Evolutionary conservation across 179 eudicot genomes (phyloP).

Genomic region (Sideroxylon spinosum): DNA sequence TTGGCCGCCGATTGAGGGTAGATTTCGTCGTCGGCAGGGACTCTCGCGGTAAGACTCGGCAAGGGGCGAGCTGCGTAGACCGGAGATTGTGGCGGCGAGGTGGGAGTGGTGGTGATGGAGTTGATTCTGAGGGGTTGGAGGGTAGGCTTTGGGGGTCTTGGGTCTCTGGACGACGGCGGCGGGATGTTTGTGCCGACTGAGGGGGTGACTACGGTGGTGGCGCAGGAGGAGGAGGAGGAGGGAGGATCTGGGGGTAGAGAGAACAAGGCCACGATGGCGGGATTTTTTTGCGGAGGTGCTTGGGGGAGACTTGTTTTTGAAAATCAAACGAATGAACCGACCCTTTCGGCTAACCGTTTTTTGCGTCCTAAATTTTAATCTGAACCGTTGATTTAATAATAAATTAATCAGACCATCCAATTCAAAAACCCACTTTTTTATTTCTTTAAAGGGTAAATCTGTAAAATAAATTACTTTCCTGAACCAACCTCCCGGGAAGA

Average conservation of each 20-base stretch:
- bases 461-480: conserved; percentile 28
- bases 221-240: neutral
- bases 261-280: conserved; percentile 15
- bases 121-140: neutral
- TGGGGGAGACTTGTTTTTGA: neutral
- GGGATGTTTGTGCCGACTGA: neutral
- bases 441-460: too few relatives aligned
- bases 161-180: neutral
- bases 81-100: neutral
- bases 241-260: conserved; percentile 13
- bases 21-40: conserved; percentile 20
- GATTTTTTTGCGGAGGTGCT: neutral
- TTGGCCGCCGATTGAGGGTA: conserved; percentile 23
- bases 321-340: too few relatives aligned
- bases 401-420: too few relatives aligned
- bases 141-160: conserved; percentile 11
- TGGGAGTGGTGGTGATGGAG: conserved; percentile 10
- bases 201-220: neutral
- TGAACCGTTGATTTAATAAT: too few relatives aligned
- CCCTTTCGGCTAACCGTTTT: too few relatives aligned
- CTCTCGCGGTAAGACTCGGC: conserved; percentile 16
- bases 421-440: too few relatives aligned
- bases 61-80: conserved; percentile 6
- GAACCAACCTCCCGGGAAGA: conserved; percentile 30
- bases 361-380: too few relatives aligned